Evolutionary conservation across 768 basidiomycete species (phyloP), one percentile per base, ranked within the genome.

Genomic region (Pleurotus platypus): DNA sequence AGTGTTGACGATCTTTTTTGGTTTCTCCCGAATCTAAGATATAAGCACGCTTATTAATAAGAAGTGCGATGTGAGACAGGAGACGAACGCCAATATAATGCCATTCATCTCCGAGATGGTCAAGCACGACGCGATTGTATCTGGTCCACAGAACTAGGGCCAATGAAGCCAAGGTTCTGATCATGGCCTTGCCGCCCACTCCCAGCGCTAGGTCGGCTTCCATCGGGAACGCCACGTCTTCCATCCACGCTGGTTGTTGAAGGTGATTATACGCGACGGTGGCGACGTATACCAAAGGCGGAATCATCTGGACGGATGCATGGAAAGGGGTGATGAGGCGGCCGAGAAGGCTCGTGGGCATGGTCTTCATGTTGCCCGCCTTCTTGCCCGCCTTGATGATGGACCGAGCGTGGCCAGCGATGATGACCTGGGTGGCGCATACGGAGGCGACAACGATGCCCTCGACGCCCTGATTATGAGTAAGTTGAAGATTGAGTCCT

Each of bases 191-290:
- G 53, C n/a, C 56, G 38, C 53, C n/a, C 55, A 70, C 35, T 12
- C 65, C 46, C 46, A 65, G 58, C 4, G 64, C 55, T n/a, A 58
- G 9, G 16, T 59, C 63, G 11, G 35, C 27, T 15, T 39, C 40
- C 7, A 49, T 27, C 1, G 71, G 67, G 20, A 75, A 57, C 42
- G 66, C 62, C 7, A 63, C 62, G 48, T 48, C 63, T 13, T 22
- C 43, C 64, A 73, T 63, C 74, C 74, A 76, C n/a, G 62, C 56
- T 4, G 74, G 72, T 60, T 74, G 74, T 24, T 65, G 59, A 40
- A 76, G 61, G 7, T 63, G 57, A 53, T 72, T 73, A 22, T 65
- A 38, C 5, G 57, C 56, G n/a, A 74, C 63, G 6, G 61, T 60
- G 9, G 55, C 42, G 20, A 69, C 63, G 53, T 71, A 75, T 2